Evolutionary conservation across 2,329 filamentous ascomycete genomes (phyloP).

Genomic region (Eutypa lata): DNA sequence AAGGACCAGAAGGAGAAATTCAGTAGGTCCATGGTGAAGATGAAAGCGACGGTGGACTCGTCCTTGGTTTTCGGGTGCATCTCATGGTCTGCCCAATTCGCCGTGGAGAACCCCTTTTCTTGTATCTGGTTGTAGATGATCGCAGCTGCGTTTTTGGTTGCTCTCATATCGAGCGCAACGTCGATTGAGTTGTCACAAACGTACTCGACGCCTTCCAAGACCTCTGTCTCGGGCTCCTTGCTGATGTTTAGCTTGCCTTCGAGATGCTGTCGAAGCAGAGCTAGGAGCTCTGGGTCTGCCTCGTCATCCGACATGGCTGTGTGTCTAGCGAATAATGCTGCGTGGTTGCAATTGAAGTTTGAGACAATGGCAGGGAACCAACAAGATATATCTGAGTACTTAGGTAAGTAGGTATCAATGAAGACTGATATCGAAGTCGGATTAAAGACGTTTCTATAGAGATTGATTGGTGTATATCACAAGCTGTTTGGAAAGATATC

Average conservation of each 20-base stretch:
- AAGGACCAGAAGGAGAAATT: slow-evolving; percentile 98
- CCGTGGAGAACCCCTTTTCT: slow-evolving; percentile 75
- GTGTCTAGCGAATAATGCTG: no score
- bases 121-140: slow-evolving; percentile 81
- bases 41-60: slow-evolving; percentile 79
- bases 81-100: slow-evolving; percentile 84
- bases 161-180: slow-evolving; percentile 79
- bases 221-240: slow-evolving; percentile 70
- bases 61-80: slow-evolving; percentile 83
- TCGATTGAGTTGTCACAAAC: slow-evolving; percentile 93
- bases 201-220: slow-evolving; percentile 78
- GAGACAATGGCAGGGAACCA: no score
- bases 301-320: slow-evolving; percentile 82
- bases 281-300: slow-evolving; percentile 81
- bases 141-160: slow-evolving; percentile 78
- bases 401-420: no score
- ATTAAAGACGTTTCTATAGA: no score
- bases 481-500: no score
- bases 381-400: no score
- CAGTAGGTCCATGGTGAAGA: slow-evolving; percentile 94
- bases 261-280: slow-evolving; percentile 78
- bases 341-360: no score
- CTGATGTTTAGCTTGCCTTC: slow-evolving; percentile 54
- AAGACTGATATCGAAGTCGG: no score
- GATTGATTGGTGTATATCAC: no score